phyloP scores from a whole-genome alignment of 1,284 basidiomycete genomes.

The Naganishia sp. region DNA sequence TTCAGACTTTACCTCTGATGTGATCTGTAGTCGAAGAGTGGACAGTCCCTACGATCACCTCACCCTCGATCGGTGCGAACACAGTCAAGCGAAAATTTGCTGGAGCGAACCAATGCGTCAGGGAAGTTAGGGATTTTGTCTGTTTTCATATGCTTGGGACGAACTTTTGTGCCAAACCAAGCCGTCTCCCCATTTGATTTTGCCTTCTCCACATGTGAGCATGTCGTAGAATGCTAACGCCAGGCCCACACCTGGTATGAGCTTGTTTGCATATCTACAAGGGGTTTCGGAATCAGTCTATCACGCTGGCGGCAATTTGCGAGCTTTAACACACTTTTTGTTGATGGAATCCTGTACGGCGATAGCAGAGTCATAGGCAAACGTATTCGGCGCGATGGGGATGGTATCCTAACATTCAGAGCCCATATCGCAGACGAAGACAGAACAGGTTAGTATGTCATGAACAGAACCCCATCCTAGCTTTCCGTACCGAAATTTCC shows the following conservation, averaged over 20 bases:
- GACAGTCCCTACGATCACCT: constrained; percentile 86
- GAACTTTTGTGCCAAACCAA: constrained; percentile 89
- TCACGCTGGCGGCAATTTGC: background rate
- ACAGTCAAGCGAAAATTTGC: constrained; percentile 88
- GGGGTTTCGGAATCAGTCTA: background rate
- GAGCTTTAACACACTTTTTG: constrained; percentile 44
- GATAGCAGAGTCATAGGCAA: constrained; percentile 45
- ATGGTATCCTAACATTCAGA: constrained; percentile 50
- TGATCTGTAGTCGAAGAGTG: constrained; percentile 79
- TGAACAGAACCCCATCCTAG: too few relatives aligned
- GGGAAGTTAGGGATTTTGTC: background rate
- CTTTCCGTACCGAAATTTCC: constrained; percentile 18
- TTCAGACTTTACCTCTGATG: constrained; percentile 66
- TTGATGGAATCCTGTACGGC: constrained; percentile 53
- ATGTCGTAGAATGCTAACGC: constrained; percentile 88
- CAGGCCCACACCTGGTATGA: constrained; percentile 87
- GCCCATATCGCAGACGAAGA: background rate
- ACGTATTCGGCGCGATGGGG: constrained; percentile 51
- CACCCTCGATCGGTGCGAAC: constrained; percentile 86
- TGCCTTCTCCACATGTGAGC: constrained; percentile 81
- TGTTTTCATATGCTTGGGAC: constrained; percentile 35
- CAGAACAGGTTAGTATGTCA: background rate
- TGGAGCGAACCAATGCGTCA: constrained; percentile 44
- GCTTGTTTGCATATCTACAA: constrained; percentile 83
- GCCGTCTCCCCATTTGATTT: constrained; percentile 91